phyloP scores from a whole-genome alignment of 1,139 yeast species.

The Hyphopichia burtonii region DNA sequence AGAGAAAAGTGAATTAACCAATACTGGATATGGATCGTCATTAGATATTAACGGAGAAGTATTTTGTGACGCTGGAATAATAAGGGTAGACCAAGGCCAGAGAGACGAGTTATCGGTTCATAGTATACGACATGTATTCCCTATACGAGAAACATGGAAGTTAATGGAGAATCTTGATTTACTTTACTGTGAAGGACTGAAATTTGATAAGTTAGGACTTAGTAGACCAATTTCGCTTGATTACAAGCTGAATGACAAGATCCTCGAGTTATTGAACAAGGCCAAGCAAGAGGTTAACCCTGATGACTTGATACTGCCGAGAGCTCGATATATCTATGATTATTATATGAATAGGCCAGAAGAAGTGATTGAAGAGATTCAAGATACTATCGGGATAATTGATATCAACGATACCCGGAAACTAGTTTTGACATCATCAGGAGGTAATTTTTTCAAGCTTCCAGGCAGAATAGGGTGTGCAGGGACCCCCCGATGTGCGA shows the following conservation, averaged over 20 bases:
- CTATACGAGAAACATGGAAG: slow-evolving; percentile 21
- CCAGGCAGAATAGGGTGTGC: slow-evolving; percentile 58
- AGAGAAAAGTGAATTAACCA: slow-evolving; percentile 48
- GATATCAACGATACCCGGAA: slow-evolving; percentile 15
- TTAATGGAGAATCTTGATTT: slow-evolving; percentile 15
- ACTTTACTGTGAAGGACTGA: slow-evolving; percentile 9
- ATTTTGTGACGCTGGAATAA: slow-evolving; percentile 51
- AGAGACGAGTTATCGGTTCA: slow-evolving; percentile 18
- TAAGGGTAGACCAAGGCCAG: slow-evolving; percentile 8
- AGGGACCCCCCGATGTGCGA: slow-evolving; percentile 47
- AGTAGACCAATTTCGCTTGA: slow-evolving; percentile 26
- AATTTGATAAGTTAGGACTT: slow-evolving; percentile 18
- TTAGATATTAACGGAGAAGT: slow-evolving; percentile 46
- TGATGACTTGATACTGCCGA: slow-evolving; percentile 14
- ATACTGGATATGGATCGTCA: slow-evolving; percentile 59
- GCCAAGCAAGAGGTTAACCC: background rate
- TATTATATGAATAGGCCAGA: slow-evolving; percentile 2
- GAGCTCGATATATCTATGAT: slow-evolving; percentile 14
- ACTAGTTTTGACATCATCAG: slow-evolving; percentile 44
- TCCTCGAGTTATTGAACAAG: background rate
- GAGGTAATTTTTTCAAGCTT: slow-evolving; percentile 50
- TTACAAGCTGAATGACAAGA: slow-evolving; percentile 6
- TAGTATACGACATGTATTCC: slow-evolving; percentile 22
- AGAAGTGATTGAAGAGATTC: slow-evolving; percentile 10
- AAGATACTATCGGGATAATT: slow-evolving; percentile 37